Evolutionary conservation across 768 basidiomycete genomes (phyloP).

Genomic region (Phallus indusiatus): DNA sequence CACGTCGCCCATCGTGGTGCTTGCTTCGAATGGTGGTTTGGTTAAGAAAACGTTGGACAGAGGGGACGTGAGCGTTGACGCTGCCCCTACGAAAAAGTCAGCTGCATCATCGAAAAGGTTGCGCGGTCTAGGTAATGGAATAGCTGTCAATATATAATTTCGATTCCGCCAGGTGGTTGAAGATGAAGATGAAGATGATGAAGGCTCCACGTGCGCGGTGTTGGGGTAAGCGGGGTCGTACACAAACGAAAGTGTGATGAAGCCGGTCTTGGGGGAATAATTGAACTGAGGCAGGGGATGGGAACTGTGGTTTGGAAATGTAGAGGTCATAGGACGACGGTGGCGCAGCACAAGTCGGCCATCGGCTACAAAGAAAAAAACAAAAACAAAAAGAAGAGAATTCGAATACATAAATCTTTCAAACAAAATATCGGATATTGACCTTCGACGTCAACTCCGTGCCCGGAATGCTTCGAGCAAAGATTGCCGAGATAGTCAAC

Average conservation of each 20-base stretch:
- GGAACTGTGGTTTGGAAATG: slow-evolving; percentile 70
- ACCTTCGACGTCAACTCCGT: slow-evolving; percentile 78
- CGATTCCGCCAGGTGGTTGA: slow-evolving; percentile 41
- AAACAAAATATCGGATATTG: slow-evolving; percentile 9
- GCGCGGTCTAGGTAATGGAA: slow-evolving; percentile 60
- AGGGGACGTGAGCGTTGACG: slow-evolving; percentile 45
- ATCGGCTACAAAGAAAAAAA: slow-evolving; percentile 31
- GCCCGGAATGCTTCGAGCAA: slow-evolving; percentile 71
- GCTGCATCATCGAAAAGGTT: slow-evolving; percentile 66
- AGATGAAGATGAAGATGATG: slow-evolving; percentile 30
- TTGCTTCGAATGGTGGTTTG: slow-evolving; percentile 36
- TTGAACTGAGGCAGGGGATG: slow-evolving; percentile 69
- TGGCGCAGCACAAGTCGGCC: slow-evolving; percentile 66
- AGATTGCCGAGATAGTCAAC: slow-evolving; percentile 68
- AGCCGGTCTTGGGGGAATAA: slow-evolving; percentile 42
- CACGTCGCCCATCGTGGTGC: slow-evolving; percentile 43
- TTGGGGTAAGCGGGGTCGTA: slow-evolving; percentile 56
- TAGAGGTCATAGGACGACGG: slow-evolving; percentile 62
- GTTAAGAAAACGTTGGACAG: slow-evolving; percentile 45
- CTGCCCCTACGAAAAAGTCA: slow-evolving; percentile 39
- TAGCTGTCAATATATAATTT: slow-evolving; percentile 51
- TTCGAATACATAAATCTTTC: background rate
- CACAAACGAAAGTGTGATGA: slow-evolving; percentile 51
- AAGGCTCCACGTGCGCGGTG: slow-evolving; percentile 11
- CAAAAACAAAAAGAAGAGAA: background rate